Base-by-base conservation (phyloP, 2,329 filamentous ascomycete species). In the Trichoderma endophyticum region DNA sequence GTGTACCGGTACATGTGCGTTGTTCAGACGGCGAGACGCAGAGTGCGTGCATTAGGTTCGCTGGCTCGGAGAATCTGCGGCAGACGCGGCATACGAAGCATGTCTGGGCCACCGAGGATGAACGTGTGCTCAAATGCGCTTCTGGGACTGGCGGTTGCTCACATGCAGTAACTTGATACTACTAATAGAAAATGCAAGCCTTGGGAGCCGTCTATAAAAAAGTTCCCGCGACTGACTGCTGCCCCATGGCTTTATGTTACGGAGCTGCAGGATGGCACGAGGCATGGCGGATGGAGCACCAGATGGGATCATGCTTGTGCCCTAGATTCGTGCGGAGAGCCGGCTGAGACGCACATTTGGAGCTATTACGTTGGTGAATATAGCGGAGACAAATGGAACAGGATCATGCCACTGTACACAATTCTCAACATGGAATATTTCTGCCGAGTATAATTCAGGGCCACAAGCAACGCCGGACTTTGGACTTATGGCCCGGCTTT, bases 121-220 rank as follows among this genome's bases (percentile, higher is more conserved):
- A 48, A 32, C 39, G 56, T 69, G 66, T 69, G 56, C 66, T 60
- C n/a, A 6, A 34, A 69, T 69, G 56, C 8, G 66, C 26, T 18
- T 11, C 56, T 48, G 66, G 56, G 66, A 69, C 66, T 69, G 66
- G 56, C 18, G 30, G 43, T 21, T 11, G n/a, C 43, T 51, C 43
- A 51, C 43, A 12, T 3, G 43, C 9, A 12, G n/a, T 21, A 51
- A n/a, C 7, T 21, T 21, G 43, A n/a, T 30, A 12, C 21, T 15
- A 28, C 8, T 51, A 12, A 8, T 14, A 24, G 5, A 0, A 14
- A 54, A 21, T 51, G 43, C n/a, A 51, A n/a, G 43, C n/a, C n/a
- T 21, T n/a, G n/a, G 18, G 18, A 5, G n/a, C 8, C 0, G 4
- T 11, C n/a, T 12, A 2, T 12, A 2, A 21, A 1, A 51, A 1